phyloP scores from a whole-genome alignment of 805 yeast species.

The Saturnispora zaruensis region DNA sequence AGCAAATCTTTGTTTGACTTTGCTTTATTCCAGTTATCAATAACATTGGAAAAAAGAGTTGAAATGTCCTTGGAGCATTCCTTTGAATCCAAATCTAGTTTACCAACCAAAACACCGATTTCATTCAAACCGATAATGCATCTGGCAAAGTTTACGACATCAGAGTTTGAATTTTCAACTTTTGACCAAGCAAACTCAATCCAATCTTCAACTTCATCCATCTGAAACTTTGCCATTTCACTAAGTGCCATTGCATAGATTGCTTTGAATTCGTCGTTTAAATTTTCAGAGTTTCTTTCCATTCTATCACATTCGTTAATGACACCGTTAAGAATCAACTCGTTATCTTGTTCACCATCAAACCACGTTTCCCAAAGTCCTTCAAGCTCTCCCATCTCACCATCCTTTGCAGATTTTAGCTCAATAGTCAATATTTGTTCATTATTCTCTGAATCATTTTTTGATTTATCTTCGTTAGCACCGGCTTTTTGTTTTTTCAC shows the following conservation, averaged over 20 bases:
- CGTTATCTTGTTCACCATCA: conserved; percentile 49
- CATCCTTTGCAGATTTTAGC: conserved; percentile 61
- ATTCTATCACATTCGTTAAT: conserved; percentile 89
- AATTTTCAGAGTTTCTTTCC: conserved; percentile 38
- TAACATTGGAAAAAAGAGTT: conserved; percentile 37
- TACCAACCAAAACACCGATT: conserved; percentile 46
- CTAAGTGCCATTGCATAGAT: conserved; percentile 67
- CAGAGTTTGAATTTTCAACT: conserved; percentile 43
- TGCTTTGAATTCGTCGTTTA: conserved; percentile 53
- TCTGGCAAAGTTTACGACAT: conserved; percentile 46
- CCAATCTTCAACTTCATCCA: conserved; percentile 27
- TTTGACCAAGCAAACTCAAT: conserved; percentile 70
- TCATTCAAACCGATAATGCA: conserved; percentile 48
- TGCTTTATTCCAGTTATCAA: conserved; percentile 35
- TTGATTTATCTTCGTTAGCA: conserved; percentile 9
- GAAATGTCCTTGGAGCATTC: conserved; percentile 27
- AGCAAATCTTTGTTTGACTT: conserved; percentile 16
- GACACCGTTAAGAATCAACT: conserved; percentile 66
- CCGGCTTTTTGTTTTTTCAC: conserved; percentile 40
- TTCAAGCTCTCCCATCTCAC: conserved; percentile 66
- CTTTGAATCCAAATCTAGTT: conserved; percentile 16
- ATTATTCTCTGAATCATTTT: conserved; percentile 15
- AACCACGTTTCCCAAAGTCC: conserved; percentile 65
- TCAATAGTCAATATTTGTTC: conserved; percentile 48
- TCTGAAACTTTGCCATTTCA: conserved; percentile 51